Evolutionary conservation across 2,329 filamentous ascomycete genomes (phyloP), one percentile per base, ranked within the genome.

Genomic region (Exophiala dermatitidis): DNA sequence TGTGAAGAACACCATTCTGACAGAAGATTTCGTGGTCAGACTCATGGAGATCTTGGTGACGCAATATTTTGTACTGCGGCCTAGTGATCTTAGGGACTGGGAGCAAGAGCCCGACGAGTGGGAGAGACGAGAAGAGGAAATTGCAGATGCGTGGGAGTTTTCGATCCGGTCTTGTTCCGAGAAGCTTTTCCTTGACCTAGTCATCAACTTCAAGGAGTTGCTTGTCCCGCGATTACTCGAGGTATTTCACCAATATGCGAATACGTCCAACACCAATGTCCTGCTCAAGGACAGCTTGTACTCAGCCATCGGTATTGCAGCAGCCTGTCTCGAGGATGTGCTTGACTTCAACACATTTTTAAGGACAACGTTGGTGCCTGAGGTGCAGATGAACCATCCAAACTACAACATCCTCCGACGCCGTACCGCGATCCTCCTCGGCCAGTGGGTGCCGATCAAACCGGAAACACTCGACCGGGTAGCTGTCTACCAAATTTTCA

Each of bases 81-180:
- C 86, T 54, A 82, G 83, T 48, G 93, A 98, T 68, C 79, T 97
- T 1, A 83, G 89, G 57, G 86, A 89, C 53, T 98, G 93, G 93
- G 86, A 94, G 66, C 86, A 94, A 65, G 90, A 95, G 53, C 89
- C 91, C 0, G 89, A 98, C 68, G 90, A 94, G 50, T 98, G 93
- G 90, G 91, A 96, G 68, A 84, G 87, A 60, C 83, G 85, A 63
- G 90, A 96, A 72, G 89, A 94, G 64, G 86, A 85, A 56, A 82
- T 88, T 54, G 84, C 86, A 34, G 87, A 89, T 62, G 88, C 86
- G 1, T 97, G 87, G 79, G 90, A 97, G 65, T 96, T 90, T 74
- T 88, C 91, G 54, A 85, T 97, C 49, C 83, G 91, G 32, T 88
- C 90, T 2, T 97, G 91, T 66, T 85, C 93, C 0, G 93, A 98